Conservation (phyloP, 1,139 yeast genomes). For the Suhomyces taliae region DNA sequence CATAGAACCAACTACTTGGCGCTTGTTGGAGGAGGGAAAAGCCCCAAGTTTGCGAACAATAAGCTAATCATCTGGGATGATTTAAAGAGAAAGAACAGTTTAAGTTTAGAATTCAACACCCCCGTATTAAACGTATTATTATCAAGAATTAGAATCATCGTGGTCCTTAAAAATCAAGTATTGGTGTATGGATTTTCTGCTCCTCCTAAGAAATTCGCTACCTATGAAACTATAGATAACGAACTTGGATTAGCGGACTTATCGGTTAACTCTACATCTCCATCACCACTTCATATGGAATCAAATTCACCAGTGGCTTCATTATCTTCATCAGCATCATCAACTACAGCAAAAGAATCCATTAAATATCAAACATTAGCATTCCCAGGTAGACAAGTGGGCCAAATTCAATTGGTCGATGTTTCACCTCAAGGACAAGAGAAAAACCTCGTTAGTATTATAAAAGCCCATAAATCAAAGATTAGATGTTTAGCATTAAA, state of each 20-base stretch:
- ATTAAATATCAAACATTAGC: conserved; percentile 56
- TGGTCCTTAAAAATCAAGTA: conserved; percentile 65
- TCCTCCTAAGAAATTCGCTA: conserved; percentile 69
- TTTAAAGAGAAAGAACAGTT: conserved; percentile 71
- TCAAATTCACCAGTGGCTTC: conserved; percentile 18
- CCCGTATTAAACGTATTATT: conserved; percentile 74
- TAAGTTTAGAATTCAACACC: conserved; percentile 70
- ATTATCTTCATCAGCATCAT: conserved; percentile 8
- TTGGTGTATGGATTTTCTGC: conserved; percentile 78
- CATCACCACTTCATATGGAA: conserved; percentile 6
- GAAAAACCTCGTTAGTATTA: conserved; percentile 62
- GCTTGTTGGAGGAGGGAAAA: conserved; percentile 82
- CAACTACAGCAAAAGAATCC: conserved; percentile 19
- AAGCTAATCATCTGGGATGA: conserved; percentile 91
- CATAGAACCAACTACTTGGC: conserved; percentile 89
- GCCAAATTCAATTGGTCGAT: conserved; percentile 80
- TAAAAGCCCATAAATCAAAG: conserved; percentile 79
- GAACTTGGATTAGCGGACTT: conserved; percentile 70
- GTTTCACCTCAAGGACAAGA: conserved; percentile 62
- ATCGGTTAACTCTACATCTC: conserved; percentile 30
- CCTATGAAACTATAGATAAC: conserved; percentile 72
- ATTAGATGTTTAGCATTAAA: conserved; percentile 70
- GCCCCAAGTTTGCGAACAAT: conserved; percentile 75
- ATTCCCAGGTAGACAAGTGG: conserved; percentile 67
- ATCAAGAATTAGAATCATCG: conserved; percentile 73